Evolutionary conservation across 495 filamentous ascomycete genomes (phyloP).

Genomic region (Hypoxylon crocopeplum): DNA sequence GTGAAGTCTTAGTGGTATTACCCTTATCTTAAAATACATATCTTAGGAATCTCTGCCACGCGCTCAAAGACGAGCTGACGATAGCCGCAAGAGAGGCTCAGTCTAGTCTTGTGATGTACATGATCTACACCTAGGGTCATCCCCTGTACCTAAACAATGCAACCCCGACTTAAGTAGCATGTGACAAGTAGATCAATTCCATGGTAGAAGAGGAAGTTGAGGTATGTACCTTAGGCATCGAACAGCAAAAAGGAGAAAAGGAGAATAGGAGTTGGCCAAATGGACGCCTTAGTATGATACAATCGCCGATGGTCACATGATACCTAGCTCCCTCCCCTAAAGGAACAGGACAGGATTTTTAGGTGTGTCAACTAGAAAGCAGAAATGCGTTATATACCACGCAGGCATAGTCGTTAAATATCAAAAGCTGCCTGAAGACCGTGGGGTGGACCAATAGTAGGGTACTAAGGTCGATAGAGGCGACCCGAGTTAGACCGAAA

Average conservation of each 20-base stretch:
- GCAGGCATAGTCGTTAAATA: not conserved
- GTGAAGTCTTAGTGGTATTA: not conserved
- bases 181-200: not conserved
- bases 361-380: no score
- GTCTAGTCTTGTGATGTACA: slow-evolving; percentile 7
- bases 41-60: not conserved
- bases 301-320: not conserved
- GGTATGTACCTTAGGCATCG: no score
- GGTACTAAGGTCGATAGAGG: no score
- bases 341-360: no score
- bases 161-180: not conserved
- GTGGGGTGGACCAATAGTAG: no score
- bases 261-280: not conserved
- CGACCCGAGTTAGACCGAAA: not conserved
- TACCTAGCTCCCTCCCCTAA: no score
- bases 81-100: slow-evolving; percentile 14
- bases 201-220: no score
- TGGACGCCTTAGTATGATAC: not conserved
- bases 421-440: no score
- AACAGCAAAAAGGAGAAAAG: not conserved
- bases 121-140: slow-evolving; percentile 16
- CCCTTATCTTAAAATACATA: not conserved
- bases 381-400: no score
- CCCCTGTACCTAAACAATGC: not conserved
- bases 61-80: slow-evolving; percentile 2